These are phyloP conservation scores for Loxodes magnus DNA, from an alignment of 73 alveolate genomes.

Conservation along the genomic window DNA sequence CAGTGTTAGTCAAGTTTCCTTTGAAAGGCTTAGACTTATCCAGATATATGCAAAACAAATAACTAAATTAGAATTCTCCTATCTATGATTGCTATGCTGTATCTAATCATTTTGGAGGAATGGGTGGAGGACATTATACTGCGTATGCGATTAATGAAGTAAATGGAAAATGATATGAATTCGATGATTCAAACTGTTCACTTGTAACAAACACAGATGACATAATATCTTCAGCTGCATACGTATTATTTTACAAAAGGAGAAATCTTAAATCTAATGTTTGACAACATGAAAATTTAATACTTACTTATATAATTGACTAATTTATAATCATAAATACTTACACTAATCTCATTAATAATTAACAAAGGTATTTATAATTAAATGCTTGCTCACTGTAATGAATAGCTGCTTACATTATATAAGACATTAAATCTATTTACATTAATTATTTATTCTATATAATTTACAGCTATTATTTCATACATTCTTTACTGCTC, in stretches of 20 bases:
- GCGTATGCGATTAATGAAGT: conserved; percentile 75
- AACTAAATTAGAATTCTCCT: conserved; percentile 17
- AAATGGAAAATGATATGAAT: conserved; percentile 67
- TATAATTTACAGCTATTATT: no score
- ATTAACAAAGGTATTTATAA: no score
- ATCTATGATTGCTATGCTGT: conserved; percentile 87
- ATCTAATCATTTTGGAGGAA: conserved; percentile 89
- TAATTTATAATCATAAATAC: no score
- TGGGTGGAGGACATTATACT: conserved; percentile 97
- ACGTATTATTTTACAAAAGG: conserved; percentile 67
- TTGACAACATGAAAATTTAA: no score
- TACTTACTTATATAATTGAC: no score
- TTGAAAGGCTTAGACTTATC: conserved; percentile 46
- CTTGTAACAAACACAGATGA: conserved; percentile 29
- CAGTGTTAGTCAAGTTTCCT: conserved; percentile 45
- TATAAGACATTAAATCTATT: no score
- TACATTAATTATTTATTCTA: no score
- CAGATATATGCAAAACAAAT: conserved; percentile 41
- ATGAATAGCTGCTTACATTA: no score
- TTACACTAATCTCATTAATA: no score
- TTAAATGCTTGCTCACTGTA: no score
- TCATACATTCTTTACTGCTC: no score
- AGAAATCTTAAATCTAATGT: no score
- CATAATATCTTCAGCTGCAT: conserved; percentile 34
- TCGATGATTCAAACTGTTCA: conserved; percentile 71